These are phyloP conservation scores for Fusarium continuum DNA, from an alignment of 2,329 filamentous ascomycete genomes.

Conservation along the genomic window DNA sequence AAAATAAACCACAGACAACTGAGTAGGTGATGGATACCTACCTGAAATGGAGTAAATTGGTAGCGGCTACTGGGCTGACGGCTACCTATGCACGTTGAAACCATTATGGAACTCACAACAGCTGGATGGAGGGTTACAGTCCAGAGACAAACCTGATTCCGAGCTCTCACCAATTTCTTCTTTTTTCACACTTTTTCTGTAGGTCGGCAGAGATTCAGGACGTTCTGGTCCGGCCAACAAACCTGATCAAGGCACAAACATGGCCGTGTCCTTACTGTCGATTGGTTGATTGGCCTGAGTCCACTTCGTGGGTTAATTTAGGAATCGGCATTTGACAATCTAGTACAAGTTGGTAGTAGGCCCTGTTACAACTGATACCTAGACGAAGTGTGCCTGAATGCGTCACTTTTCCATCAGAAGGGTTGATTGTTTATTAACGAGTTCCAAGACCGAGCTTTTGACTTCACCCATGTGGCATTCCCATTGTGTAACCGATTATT, in stretches of 20 bases:
- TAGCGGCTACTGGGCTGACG: slow-evolving; percentile 28
- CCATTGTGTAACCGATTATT: neutral
- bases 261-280: slow-evolving; percentile 22
- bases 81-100: slow-evolving; percentile 2
- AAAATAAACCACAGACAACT: neutral
- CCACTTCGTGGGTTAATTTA: slow-evolving; percentile 26
- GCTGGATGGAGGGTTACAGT: slow-evolving; percentile 12
- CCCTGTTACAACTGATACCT: neutral
- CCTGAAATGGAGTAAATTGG: neutral
- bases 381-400: slow-evolving; percentile 13
- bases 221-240: slow-evolving; percentile 37
- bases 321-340: slow-evolving; percentile 1
- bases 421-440: neutral
- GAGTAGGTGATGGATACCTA: neutral
- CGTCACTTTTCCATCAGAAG: slow-evolving; percentile 28
- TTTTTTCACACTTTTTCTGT: neutral
- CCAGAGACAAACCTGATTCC: neutral
- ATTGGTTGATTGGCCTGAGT: slow-evolving; percentile 30
- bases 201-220: slow-evolving; percentile 21
- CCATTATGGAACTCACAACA: neutral
- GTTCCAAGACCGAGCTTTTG: slow-evolving; percentile 2
- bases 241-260: slow-evolving; percentile 31
- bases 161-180: neutral
- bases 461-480: slow-evolving; percentile 10
- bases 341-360: slow-evolving; percentile 13